A percentile compares a stretch with the other conserved stretches of the same genome.
Evolutionary conservation across 805 yeast species (phyloP).

Genomic region (Sugiyamaella floridensis): DNA sequence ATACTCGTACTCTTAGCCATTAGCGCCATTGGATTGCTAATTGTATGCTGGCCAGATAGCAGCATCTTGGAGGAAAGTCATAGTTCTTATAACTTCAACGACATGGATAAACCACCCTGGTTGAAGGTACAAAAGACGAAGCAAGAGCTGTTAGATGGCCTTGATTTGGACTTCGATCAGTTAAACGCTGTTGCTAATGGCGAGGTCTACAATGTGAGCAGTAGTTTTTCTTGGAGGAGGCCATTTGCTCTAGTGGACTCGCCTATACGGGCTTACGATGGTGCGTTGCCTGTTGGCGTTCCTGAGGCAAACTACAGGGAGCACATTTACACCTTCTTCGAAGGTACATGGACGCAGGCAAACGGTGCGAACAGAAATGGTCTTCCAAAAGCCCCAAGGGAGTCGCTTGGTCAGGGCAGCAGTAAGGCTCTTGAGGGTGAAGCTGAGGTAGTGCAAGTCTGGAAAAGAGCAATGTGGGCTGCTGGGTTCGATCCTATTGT

Average conservation of each 20-base stretch:
- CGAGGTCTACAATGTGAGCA: slow-evolving; percentile 2
- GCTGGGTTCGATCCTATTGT: slow-evolving; percentile 26
- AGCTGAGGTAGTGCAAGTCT: slow-evolving; percentile 15
- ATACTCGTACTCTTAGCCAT: not conserved
- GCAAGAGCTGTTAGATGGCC: slow-evolving; percentile 2
- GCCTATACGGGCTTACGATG: not conserved
- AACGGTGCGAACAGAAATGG: not conserved
- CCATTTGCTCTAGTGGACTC: slow-evolving; percentile 2
- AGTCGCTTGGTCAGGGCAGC: not conserved
- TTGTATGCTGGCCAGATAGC: not conserved
- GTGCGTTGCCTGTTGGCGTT: not conserved
- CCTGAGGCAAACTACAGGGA: not conserved
- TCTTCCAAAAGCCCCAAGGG: not conserved
- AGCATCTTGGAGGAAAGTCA: not conserved
- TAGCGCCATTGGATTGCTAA: not conserved
- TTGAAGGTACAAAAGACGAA: not conserved
- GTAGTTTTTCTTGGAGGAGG: not conserved
- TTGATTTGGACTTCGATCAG: slow-evolving; percentile 1
- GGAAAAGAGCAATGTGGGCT: slow-evolving; percentile 27
- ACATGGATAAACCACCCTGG: slow-evolving; percentile 3
- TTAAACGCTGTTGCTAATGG: slow-evolving; percentile 5
- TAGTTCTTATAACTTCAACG: not conserved
- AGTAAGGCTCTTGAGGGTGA: slow-evolving; percentile 11
- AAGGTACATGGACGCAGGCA: not conserved
- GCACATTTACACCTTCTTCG: slow-evolving; percentile 13